Conservation (phyloP, 805 yeast genomes). For the Saccharomycopsis guyanensis region DNA sequence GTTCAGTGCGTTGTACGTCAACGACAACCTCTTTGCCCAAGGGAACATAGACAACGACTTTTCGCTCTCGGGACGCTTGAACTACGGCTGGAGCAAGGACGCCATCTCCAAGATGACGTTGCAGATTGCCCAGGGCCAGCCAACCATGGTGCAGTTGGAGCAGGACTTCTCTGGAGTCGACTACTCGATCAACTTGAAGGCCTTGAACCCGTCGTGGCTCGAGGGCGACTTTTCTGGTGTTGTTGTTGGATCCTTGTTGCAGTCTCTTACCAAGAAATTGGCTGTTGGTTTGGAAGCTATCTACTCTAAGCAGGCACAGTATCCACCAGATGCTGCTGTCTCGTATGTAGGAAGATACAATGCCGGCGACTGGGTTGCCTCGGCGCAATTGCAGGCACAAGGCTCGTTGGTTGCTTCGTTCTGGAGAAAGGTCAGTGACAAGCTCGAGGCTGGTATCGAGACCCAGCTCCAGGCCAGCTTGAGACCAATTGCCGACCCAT, state of each 20-base stretch:
- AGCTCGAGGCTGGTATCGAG: conserved; percentile 92
- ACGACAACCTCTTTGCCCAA: conserved; percentile 78
- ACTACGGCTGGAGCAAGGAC: conserved; percentile 81
- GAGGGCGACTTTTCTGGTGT: conserved; percentile 83
- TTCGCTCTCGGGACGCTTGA: conserved; percentile 79
- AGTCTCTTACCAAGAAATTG: conserved; percentile 75
- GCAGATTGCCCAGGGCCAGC: conserved; percentile 85
- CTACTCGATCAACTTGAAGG: conserved; percentile 80
- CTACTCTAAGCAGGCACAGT: conserved; percentile 64
- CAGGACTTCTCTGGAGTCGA: conserved; percentile 91
- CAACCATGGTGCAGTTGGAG: conserved; percentile 90
- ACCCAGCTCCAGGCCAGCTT: conserved; percentile 72
- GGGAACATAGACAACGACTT: conserved; percentile 86
- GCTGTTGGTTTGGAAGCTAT: conserved; percentile 89
- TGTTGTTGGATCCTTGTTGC: conserved; percentile 84
- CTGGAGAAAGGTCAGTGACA: conserved; percentile 90
- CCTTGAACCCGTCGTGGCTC: conserved; percentile 78
- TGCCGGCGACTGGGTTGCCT: conserved; percentile 83
- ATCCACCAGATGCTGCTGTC: conserved; percentile 86
- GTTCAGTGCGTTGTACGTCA: conserved; percentile 81
- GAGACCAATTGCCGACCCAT: conserved; percentile 64
- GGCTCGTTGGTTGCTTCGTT: conserved; percentile 85
- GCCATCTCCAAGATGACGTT: conserved; percentile 76
- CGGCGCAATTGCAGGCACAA: conserved; percentile 89
- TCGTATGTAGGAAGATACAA: conserved; percentile 87